Evolutionary conservation across 2,329 filamentous ascomycete genomes (phyloP).

Genomic region (Aureobasidium sp.): DNA sequence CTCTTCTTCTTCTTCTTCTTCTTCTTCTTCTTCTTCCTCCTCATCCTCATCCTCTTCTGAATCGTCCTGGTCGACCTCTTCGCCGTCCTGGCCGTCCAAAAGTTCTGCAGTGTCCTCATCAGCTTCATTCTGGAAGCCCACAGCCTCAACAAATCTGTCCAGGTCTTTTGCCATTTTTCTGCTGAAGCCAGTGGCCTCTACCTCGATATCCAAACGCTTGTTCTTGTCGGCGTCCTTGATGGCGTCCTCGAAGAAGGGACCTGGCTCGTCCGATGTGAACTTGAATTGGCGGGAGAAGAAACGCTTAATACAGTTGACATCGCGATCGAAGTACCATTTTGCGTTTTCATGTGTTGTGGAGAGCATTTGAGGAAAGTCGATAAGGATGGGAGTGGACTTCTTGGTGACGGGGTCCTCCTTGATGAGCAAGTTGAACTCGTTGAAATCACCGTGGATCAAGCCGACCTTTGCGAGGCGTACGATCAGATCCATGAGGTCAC

Average conservation of each 20-base stretch:
- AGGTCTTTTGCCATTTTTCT: slow-evolving; percentile 96
- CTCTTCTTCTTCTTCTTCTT: slow-evolving; percentile 14
- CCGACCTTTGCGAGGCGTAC: slow-evolving; percentile 76
- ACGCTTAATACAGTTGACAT: slow-evolving; percentile 89
- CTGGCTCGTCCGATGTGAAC: slow-evolving; percentile 73
- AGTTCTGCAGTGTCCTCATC: slow-evolving; percentile 29
- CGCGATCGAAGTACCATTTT: slow-evolving; percentile 94
- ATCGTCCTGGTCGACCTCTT: slow-evolving; percentile 33
- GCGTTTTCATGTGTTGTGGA: slow-evolving; percentile 91
- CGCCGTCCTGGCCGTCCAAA: slow-evolving; percentile 34
- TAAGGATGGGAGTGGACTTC: slow-evolving; percentile 64
- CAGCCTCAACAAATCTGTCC: slow-evolving; percentile 77
- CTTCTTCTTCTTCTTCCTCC: slow-evolving; percentile 15
- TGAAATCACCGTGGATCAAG: slow-evolving; percentile 95
- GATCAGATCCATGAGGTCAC: slow-evolving; percentile 83
- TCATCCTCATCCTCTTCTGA: slow-evolving; percentile 18
- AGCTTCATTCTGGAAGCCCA: slow-evolving; percentile 48
- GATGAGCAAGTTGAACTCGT: slow-evolving; percentile 97
- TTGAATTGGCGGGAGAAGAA: slow-evolving; percentile 88
- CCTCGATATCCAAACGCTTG: slow-evolving; percentile 73
- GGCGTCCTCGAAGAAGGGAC: slow-evolving; percentile 79
- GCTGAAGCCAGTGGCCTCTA: slow-evolving; percentile 89
- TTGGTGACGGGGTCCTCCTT: slow-evolving; percentile 54
- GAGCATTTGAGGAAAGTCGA: slow-evolving; percentile 98
- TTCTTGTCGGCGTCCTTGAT: slow-evolving; percentile 65